phyloP scores from a whole-genome alignment of 768 basidiomycete genomes.

The Phaffia tasmanica region DNA sequence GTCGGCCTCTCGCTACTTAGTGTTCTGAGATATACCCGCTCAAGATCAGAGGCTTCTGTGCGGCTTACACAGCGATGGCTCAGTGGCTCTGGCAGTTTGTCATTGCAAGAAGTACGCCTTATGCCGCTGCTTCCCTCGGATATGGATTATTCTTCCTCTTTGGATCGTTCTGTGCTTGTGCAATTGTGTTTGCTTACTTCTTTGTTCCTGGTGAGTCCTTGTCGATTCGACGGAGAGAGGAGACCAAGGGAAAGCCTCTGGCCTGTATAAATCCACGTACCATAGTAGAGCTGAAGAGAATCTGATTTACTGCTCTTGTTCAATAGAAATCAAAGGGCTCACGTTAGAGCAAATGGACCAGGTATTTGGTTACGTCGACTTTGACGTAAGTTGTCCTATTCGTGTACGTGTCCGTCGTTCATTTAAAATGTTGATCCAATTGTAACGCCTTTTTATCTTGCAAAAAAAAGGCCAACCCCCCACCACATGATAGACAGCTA shows the following conservation, averaged over 20 bases:
- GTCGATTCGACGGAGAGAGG: neutral
- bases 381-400: neutral
- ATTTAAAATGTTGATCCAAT: too few relatives aligned
- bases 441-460: too few relatives aligned
- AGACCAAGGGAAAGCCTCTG: too few relatives aligned
- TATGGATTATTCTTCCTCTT: conserved; percentile 26
- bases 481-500: too few relatives aligned
- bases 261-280: too few relatives aligned
- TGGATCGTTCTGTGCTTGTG: neutral
- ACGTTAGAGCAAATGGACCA: conserved; percentile 5
- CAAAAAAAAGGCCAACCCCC: too few relatives aligned
- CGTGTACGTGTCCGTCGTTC: too few relatives aligned
- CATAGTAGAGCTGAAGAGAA: neutral
- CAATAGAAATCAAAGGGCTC: conserved; percentile 3
- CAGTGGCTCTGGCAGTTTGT: conserved; percentile 31
- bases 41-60: conserved; percentile 26
- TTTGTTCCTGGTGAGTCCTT: conserved; percentile 1
- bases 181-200: conserved; percentile 8
- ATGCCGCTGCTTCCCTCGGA: conserved; percentile 26
- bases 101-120: conserved; percentile 27
- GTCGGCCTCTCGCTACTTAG: neutral
- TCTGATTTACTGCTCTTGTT: neutral
- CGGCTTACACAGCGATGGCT: conserved; percentile 22
- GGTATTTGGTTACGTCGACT: neutral
- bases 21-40: conserved; percentile 31